Evolutionary conservation across 805 yeast species (phyloP).

Genomic region (Kodamaea sagamina): DNA sequence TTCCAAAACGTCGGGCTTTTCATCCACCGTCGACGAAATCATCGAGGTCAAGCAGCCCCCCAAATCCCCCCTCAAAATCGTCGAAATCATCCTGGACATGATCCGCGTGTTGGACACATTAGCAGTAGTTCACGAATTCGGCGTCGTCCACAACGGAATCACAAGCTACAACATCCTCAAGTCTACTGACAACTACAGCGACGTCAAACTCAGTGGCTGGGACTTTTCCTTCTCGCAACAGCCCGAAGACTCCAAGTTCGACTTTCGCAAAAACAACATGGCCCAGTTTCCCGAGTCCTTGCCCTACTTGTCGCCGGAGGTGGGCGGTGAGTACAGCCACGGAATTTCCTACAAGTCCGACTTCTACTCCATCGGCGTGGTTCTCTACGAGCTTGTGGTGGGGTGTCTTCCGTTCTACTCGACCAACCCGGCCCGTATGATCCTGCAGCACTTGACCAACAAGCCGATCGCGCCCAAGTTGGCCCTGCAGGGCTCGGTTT

Average conservation of each 20-base stretch:
- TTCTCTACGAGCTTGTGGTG: constrained; percentile 48
- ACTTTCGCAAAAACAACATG: constrained; percentile 44
- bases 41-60: constrained; percentile 13
- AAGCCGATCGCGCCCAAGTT: constrained; percentile 44
- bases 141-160: constrained; percentile 51
- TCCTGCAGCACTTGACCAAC: constrained; percentile 42
- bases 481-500: constrained; percentile 29
- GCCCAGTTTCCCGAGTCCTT: constrained; percentile 39
- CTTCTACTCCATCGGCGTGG: constrained; percentile 51
- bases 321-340: constrained; percentile 39
- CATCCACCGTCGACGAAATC: neutral
- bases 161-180: constrained; percentile 41
- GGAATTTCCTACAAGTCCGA: constrained; percentile 50
- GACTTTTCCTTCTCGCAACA: constrained; percentile 46
- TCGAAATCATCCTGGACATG: constrained; percentile 27
- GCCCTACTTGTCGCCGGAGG: constrained; percentile 54
- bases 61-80: constrained; percentile 17
- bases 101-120: constrained; percentile 25
- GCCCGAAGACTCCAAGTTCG: constrained; percentile 44
- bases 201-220: constrained; percentile 48
- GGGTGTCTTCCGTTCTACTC: constrained; percentile 40
- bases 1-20: constrained; percentile 19
- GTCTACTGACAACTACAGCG: constrained; percentile 26
- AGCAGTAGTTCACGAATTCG: constrained; percentile 40
- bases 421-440: constrained; percentile 36